Conservation (phyloP, 306 rosid species). For the Lathyrus aphaca region DNA sequence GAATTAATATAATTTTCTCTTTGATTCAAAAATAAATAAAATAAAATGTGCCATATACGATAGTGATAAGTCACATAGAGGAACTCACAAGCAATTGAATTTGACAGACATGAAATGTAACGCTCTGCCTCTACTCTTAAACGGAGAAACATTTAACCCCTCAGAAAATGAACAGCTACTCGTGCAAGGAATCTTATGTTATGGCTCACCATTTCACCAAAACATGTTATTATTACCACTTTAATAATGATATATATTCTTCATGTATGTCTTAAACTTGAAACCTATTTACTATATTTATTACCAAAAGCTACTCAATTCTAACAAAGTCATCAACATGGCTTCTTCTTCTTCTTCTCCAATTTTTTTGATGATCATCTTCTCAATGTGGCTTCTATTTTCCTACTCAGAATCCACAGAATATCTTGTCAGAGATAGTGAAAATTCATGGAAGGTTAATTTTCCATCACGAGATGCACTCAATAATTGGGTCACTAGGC, state of each 20-base stretch:
- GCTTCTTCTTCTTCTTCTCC: background rate
- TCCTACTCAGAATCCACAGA: slow-evolving; percentile 19
- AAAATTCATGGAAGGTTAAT: slow-evolving; percentile 33
- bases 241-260: background rate
- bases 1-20: too few species aligned
- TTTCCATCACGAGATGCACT: slow-evolving; percentile 33
- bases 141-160: slow-evolving; percentile 33
- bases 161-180: slow-evolving; percentile 11
- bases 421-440: slow-evolving; percentile 39
- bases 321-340: background rate
- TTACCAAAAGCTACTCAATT: background rate
- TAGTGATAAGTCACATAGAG: slow-evolving; percentile 4
- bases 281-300: background rate
- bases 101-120: background rate
- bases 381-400: slow-evolving; percentile 24
- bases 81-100: background rate
- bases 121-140: slow-evolving; percentile 31
- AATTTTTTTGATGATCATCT: background rate
- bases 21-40: too few species aligned
- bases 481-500: slow-evolving; percentile 40
- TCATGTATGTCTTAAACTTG: too few species aligned
- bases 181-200: slow-evolving; percentile 1
- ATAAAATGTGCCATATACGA: slow-evolving; percentile 22
- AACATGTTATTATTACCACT: background rate
- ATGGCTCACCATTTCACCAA: slow-evolving; percentile 10